A percentile compares a stretch with the other conserved stretches of the same genome.
phyloP scores from a whole-genome alignment of 306 rosid species.

The Potentilla sterilis region DNA sequence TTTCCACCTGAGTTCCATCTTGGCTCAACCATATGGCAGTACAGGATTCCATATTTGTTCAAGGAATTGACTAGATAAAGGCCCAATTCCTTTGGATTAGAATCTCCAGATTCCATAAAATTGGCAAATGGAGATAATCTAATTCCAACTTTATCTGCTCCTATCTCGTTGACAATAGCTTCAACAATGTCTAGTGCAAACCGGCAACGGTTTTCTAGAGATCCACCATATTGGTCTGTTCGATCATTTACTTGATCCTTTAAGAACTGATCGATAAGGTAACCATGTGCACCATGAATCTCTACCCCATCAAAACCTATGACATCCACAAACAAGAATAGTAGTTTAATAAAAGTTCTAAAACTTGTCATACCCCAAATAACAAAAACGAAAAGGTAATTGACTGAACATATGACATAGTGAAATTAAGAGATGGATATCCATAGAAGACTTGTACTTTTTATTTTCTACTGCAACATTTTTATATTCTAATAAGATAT shows the following conservation, averaged over 20 bases:
- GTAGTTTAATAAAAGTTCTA: background rate
- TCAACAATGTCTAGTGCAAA: constrained; percentile 55
- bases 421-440: background rate
- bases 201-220: constrained; percentile 59
- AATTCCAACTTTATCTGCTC: constrained; percentile 61
- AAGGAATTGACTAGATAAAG: constrained; percentile 45
- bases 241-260: constrained; percentile 61
- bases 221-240: constrained; percentile 70
- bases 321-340: background rate
- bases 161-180: constrained; percentile 51
- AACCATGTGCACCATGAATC: constrained; percentile 70
- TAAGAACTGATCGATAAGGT: constrained; percentile 59
- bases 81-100: constrained; percentile 49
- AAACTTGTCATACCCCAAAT: background rate
- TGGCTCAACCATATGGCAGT: constrained; percentile 73
- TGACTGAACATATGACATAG: background rate
- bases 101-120: constrained; percentile 43
- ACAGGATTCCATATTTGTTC: constrained; percentile 43
- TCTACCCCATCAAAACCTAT: constrained; percentile 83
- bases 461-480: background rate
- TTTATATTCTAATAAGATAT: background rate
- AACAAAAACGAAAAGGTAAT: background rate
- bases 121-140: constrained; percentile 59
- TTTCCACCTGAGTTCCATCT: constrained; percentile 31
- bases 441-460: background rate